Evolutionary conservation across 2,329 filamentous ascomycete genomes (phyloP), one percentile per base, ranked within the genome.

Genomic region (Penicillium corylophilum): DNA sequence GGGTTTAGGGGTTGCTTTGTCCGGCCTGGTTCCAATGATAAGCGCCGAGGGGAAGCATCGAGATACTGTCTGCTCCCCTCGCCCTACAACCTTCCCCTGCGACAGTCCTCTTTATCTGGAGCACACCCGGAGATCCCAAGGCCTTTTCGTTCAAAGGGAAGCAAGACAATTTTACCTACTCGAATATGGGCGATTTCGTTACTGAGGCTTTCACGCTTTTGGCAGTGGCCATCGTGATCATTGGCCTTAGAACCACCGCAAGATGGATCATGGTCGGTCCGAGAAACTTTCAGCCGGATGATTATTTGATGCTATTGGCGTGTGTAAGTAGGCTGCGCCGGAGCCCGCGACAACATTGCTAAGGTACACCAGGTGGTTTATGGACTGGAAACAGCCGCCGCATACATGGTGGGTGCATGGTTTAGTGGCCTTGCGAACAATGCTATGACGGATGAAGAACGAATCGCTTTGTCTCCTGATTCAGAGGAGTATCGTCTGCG

Each of bases 251-350:
- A 28, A 75, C 77, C 1, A 77, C 74, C 46, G 75, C 80, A 9
- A 73, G 83, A 42, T 71, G 79, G 57, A 71, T 61, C 51, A 66
- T 66, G 10, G 76, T 78, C 2, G 82, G 83, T 13, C 68, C 77
- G 33, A 70, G 66, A 49, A 73, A 74, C n/a, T 76, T 86, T 49
- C 74, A 77, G 56, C 71, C 76, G 1, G 83, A 86, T 64, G 84
- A 87, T 54, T 84, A 81, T 59, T 62, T 86, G 26, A 82, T 84
- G 68, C 66, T 79, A 40, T n/a, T 82, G 16, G 81, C 78, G 5
- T 74, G 75, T 53, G 79, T 84, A 65, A 61, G 77, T 63, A 22
- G n/a, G 2, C 18, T 8, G 12, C 2, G 9, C 10, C 16, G 3
- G 9, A 20, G 16, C 18, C 16, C 16, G 9, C 4, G n/a, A 10